These are phyloP conservation scores for Seiridium cupressi DNA, from an alignment of 2,329 filamentous ascomycete genomes.

Conservation along the genomic window DNA sequence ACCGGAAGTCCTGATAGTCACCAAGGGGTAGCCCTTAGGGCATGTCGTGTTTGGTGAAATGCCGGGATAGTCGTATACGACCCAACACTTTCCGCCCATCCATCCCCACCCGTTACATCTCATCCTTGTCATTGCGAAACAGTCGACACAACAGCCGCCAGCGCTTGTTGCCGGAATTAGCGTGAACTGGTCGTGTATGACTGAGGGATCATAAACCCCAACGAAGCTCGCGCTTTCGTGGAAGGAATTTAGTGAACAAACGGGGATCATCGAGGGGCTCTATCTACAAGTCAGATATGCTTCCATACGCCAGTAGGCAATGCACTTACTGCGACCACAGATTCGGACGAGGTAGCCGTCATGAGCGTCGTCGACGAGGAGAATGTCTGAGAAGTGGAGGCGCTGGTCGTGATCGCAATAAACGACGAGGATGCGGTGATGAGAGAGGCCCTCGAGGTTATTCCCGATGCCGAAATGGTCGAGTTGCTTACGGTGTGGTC, in stretches of 20 bases:
- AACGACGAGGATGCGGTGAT: background rate
- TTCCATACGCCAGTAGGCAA: background rate
- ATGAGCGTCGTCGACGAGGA: background rate
- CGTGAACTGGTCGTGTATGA: background rate
- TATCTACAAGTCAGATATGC: background rate
- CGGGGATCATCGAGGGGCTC: background rate
- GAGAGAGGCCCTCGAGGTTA: no score
- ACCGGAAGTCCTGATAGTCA: background rate
- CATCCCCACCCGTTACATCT: constrained; percentile 1
- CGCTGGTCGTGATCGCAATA: background rate
- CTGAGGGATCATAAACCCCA: background rate
- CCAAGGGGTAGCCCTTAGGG: background rate
- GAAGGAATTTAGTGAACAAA: background rate
- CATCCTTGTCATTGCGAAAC: background rate
- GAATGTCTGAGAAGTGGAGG: background rate
- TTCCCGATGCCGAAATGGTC: background rate
- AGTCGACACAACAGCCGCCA: background rate
- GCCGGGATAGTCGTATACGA: background rate
- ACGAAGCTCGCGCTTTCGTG: background rate
- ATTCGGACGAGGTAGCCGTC: background rate
- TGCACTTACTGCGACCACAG: background rate
- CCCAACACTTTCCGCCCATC: background rate
- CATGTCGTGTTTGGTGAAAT: background rate
- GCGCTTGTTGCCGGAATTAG: background rate
- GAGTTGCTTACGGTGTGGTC: background rate